Conservation (phyloP, 352 stramenopile genomes). For the Elongisporangium senticosum region DNA sequence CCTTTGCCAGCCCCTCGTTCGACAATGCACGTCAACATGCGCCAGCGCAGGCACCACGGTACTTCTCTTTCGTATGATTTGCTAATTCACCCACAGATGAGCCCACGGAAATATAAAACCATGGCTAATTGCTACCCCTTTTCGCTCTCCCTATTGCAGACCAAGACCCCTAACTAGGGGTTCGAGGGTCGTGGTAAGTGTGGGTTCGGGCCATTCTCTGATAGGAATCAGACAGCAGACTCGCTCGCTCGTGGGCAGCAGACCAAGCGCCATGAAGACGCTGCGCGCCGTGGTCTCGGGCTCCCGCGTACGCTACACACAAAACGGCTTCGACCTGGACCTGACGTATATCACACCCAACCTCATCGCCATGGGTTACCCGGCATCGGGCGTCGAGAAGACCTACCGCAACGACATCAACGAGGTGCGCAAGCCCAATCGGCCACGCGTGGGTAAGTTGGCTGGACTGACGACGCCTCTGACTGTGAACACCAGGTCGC, state of each 20-base stretch:
- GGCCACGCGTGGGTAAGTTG: neutral
- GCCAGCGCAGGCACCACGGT: neutral
- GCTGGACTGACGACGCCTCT: neutral
- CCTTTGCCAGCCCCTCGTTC: neutral
- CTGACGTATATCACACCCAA: conserved; percentile 81
- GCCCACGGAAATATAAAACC: no score
- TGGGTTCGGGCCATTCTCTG: neutral
- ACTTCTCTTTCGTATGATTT: neutral
- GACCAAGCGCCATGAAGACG: conserved; percentile 49
- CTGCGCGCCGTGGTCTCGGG: conserved; percentile 71
- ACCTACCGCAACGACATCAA: conserved; percentile 84
- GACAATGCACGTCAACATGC: neutral
- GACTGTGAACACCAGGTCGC: conserved; percentile 28
- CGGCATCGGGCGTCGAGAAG: conserved; percentile 75
- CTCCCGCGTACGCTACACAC: conserved; percentile 77
- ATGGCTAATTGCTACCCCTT: no score
- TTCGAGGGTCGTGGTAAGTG: neutral
- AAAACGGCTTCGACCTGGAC: conserved; percentile 81
- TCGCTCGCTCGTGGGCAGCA: neutral
- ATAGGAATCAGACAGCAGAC: neutral
- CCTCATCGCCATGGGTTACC: conserved; percentile 82
- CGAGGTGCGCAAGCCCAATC: conserved; percentile 22
- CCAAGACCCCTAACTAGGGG: neutral
- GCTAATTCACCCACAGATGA: neutral
- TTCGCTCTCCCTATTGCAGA: no score